phyloP scores from a whole-genome alignment of 345 rosid genomes.

The Citrus unshiu region DNA sequence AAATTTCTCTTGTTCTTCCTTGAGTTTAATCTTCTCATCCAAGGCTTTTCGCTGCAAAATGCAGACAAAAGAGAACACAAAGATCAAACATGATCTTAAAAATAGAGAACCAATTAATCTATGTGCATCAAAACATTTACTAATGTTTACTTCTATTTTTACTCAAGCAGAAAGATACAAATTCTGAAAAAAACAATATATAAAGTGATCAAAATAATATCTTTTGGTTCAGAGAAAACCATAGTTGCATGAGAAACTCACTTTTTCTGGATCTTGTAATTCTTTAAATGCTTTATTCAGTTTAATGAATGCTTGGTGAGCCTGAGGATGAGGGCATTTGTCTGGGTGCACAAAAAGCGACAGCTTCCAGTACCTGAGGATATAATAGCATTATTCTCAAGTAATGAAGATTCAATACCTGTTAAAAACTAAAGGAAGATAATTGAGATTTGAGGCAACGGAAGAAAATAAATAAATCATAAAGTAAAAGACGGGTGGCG shows the following conservation, averaged over 20 bases:
- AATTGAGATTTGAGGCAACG: not conserved
- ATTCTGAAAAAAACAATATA: not conserved
- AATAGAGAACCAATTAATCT: not conserved
- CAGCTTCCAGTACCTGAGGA: slow-evolving; percentile 84
- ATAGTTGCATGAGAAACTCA: slow-evolving; percentile 11
- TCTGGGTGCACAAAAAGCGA: slow-evolving; percentile 96
- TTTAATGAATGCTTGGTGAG: slow-evolving; percentile 78
- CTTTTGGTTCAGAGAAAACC: not conserved
- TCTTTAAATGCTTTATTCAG: slow-evolving; percentile 90
- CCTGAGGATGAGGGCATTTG: slow-evolving; percentile 97
- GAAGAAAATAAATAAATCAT: not conserved
- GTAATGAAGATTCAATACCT: not conserved
- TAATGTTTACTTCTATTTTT: not conserved
- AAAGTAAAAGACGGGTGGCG: not conserved
- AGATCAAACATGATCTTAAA: not conserved
- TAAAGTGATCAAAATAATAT: slow-evolving; percentile 1
- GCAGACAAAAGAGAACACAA: not conserved
- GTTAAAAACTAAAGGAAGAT: slow-evolving; percentile 2
- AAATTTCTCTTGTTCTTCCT: slow-evolving; percentile 84
- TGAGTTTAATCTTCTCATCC: slow-evolving; percentile 85
- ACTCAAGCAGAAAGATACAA: not conserved
- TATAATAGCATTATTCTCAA: not conserved
- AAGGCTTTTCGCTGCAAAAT: slow-evolving; percentile 65
- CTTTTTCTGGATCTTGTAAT: slow-evolving; percentile 93
- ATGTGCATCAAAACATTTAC: not conserved